Conservation (phyloP, 2,329 filamentous ascomycete species). For the Colletotrichum sp. region DNA sequence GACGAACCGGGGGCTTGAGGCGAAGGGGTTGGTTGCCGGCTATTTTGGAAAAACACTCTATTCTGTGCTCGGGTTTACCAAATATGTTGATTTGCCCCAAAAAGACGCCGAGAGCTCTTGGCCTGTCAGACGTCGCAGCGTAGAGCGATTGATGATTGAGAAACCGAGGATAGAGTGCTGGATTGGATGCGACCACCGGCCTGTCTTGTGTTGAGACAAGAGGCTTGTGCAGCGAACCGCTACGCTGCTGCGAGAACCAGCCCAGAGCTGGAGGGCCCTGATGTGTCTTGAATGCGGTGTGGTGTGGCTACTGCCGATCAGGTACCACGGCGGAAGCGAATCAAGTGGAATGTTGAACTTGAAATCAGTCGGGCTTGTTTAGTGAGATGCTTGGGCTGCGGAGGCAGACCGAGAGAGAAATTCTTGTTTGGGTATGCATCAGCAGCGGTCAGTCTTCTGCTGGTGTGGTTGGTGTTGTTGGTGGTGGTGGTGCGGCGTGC, state of each 20-base stretch:
- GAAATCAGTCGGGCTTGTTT: not conserved
- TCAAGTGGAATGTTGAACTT: not conserved
- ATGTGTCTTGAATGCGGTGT: slow-evolving; percentile 10
- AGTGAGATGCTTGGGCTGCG: not conserved
- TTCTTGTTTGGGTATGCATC: not conserved
- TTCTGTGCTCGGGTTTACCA: not conserved
- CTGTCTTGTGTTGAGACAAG: slow-evolving; percentile 19
- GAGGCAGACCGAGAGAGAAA: not conserved
- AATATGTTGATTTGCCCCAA: not conserved
- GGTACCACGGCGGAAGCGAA: slow-evolving; percentile 5
- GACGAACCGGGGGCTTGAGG: slow-evolving; percentile 1
- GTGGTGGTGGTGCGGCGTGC: not conserved
- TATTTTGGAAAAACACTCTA: slow-evolving; percentile 7
- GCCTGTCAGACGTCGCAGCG: slow-evolving; percentile 8
- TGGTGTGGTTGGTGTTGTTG: not conserved
- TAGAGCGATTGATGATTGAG: not conserved
- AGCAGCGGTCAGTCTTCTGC: not conserved
- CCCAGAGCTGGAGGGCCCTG: not conserved
- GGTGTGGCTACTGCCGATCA: slow-evolving; percentile 13
- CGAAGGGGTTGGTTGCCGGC: not conserved
- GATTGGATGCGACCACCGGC: slow-evolving; percentile 1
- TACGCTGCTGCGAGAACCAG: not conserved
- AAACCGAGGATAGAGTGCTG: slow-evolving; percentile 4
- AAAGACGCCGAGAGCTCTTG: not conserved
- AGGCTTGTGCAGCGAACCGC: slow-evolving; percentile 9